Base-by-base conservation (phyloP, 1,139 yeast species). In the Kodamaea ohmeri region DNA sequence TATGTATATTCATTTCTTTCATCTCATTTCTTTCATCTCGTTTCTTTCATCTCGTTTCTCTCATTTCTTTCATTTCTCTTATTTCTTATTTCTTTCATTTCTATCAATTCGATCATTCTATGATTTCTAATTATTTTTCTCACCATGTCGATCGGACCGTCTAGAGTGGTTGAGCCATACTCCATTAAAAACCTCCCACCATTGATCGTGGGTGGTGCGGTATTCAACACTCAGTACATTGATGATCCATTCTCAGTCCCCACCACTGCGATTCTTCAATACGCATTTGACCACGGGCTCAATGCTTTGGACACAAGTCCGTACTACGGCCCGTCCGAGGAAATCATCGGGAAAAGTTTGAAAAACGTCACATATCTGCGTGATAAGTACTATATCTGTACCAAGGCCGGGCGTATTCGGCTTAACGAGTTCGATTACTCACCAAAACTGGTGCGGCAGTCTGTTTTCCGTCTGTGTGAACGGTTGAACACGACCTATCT, bases 281-380 rank as follows among this genome's bases (percentile, higher is more conserved):
- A 60, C 14, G 95, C 92, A 0, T 82, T 88, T 50, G 62, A 66
- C 16, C 58, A 68, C 18, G 97, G 96, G 0, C 66, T 87, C 43
- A 73, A 74, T 36, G 94, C 95, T 2, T 66, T 90, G 30, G 97
- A 92, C 55, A 88, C 96, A 0, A 84, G 96, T 0, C 96, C 97
- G 2, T 90, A 87, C 60, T 90, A 90, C 55, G 97, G 97, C 0
- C 89, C 89, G 0, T 85, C 95, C 4, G 97, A 90, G 54, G 71
- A 63, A 24, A 55, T 89, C 18, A 59, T 87, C 3, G 97, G 97
- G 1, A 47, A 67, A 7, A 92, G 90, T 0, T 62, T 90, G 45
- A 51, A 56, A 19, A 46, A 66, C 7, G 52, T 80, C 27, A 49
- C 53, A 4, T 71, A 55, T 53, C 69, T 78, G 0, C 71, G 97